These are phyloP conservation scores for Penicillium sumatraense DNA, from an alignment of 2,329 filamentous ascomycete genomes.

Conservation along the genomic window DNA sequence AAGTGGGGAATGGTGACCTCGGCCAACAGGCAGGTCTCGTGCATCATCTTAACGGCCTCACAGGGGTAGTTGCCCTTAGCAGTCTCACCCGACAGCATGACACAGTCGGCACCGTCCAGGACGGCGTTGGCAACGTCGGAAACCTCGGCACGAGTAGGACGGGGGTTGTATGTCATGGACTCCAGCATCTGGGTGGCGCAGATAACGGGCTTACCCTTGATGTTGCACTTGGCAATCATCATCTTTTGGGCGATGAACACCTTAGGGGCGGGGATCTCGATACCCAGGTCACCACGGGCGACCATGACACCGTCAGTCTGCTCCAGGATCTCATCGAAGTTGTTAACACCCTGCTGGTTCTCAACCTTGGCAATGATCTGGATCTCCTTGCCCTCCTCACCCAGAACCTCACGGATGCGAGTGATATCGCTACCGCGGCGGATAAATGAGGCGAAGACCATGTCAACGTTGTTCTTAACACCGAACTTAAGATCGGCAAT, in stretches of 20 bases:
- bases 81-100: constrained; percentile 99
- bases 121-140: constrained; percentile 98
- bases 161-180: constrained; percentile 99
- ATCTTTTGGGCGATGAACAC: constrained; percentile 99
- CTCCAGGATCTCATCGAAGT: constrained; percentile 95
- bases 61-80: constrained; percentile 95
- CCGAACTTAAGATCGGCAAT: constrained; percentile 91
- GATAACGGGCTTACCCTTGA: constrained; percentile 97
- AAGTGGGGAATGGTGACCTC: constrained; percentile 98
- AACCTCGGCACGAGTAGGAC: constrained; percentile 96
- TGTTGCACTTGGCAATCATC: constrained; percentile 99
- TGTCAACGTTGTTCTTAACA: constrained; percentile 98
- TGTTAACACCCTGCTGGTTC: constrained; percentile 99
- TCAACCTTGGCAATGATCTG: constrained; percentile 99
- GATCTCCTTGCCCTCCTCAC: constrained; percentile 90
- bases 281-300: constrained; percentile 95
- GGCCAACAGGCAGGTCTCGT: constrained; percentile 93
- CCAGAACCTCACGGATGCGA: constrained; percentile 88
- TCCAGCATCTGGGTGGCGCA: constrained; percentile 99
- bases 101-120: constrained; percentile 96
- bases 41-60: constrained; percentile 96
- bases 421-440: constrained; percentile 90
- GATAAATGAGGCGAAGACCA: constrained; percentile 99
- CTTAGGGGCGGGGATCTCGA: constrained; percentile 97
- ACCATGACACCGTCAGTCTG: constrained; percentile 99